Conservation (phyloP, 1,284 basidiomycete genomes). For the Omphalotus olearius region DNA sequence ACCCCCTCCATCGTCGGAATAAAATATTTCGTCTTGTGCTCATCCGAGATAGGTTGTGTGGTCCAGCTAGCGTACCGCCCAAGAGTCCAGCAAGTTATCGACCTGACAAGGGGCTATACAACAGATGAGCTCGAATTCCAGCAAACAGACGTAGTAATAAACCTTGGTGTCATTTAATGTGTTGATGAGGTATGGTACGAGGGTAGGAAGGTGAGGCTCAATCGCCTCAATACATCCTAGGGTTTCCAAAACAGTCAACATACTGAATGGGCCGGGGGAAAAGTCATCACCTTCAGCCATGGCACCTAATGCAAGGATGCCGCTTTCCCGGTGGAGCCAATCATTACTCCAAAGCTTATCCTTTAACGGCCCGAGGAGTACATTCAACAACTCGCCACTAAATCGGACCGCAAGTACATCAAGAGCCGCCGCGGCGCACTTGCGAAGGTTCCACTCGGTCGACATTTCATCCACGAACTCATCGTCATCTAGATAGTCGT, state of each 20-base stretch:
- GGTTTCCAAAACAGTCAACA: background rate
- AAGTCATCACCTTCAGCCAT: slow-evolving; percentile 86
- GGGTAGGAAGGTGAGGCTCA: slow-evolving; percentile 88
- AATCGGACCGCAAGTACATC: slow-evolving; percentile 97
- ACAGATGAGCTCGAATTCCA: background rate
- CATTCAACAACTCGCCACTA: slow-evolving; percentile 81
- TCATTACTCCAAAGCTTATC: slow-evolving; percentile 91
- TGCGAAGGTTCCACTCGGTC: slow-evolving; percentile 99
- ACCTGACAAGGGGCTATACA: slow-evolving; percentile 88
- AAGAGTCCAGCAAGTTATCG: slow-evolving; percentile 99
- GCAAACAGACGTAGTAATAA: slow-evolving; percentile 17
- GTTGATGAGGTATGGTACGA: slow-evolving; percentile 91
- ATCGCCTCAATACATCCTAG: slow-evolving; percentile 94
- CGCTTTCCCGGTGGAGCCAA: slow-evolving; percentile 95
- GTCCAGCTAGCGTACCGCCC: slow-evolving; percentile 99
- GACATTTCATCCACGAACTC: slow-evolving; percentile 95
- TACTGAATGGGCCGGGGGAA: background rate
- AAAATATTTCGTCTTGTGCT: slow-evolving; percentile 89
- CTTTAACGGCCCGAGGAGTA: slow-evolving; percentile 87
- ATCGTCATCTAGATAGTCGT: slow-evolving; percentile 83
- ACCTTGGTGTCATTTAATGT: slow-evolving; percentile 92
- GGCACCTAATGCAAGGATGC: slow-evolving; percentile 93
- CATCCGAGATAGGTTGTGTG: slow-evolving; percentile 74
- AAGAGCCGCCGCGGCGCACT: slow-evolving; percentile 96
- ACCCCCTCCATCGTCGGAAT: slow-evolving; percentile 98